Evolutionary conservation across 2,329 filamentous ascomycete genomes (phyloP).

Genomic region (Colletotrichum chrysophilum): DNA sequence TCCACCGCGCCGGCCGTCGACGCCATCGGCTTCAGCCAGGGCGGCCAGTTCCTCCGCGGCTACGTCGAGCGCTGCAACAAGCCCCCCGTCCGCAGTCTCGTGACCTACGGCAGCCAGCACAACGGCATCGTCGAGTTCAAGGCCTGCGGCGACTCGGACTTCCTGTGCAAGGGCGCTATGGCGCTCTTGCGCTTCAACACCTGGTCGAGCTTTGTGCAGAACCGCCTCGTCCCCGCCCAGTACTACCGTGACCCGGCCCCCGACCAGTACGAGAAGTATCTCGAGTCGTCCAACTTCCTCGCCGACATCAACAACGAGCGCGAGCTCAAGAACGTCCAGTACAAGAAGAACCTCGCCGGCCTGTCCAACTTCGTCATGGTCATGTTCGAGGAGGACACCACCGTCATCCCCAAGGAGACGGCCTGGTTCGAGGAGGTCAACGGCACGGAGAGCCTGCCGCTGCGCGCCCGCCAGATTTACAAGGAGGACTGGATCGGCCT

Average conservation of each 20-base stretch:
- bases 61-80: constrained; percentile 87
- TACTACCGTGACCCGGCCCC: constrained; percentile 80
- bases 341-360: constrained; percentile 71
- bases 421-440: constrained; percentile 92
- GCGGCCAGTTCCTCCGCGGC: constrained; percentile 92
- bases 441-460: constrained; percentile 66
- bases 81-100: constrained; percentile 76
- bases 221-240: constrained; percentile 85
- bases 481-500: constrained; percentile 94
- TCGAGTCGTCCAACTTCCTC: constrained; percentile 83
- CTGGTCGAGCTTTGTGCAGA: constrained; percentile 81
- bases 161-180: constrained; percentile 82
- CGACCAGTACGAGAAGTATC: constrained; percentile 72
- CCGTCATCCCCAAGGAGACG: constrained; percentile 88
- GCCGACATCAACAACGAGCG: constrained; percentile 98
- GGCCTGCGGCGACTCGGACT: constrained; percentile 73
- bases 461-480: constrained; percentile 77
- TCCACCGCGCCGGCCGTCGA: constrained; percentile 84
- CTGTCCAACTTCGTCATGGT: constrained; percentile 87
- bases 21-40: constrained; percentile 93
- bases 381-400: constrained; percentile 84
- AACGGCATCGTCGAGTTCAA: constrained; percentile 89
- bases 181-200: constrained; percentile 79
- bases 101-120: constrained; percentile 91
- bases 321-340: constrained; percentile 71